These are phyloP conservation scores for Lachnellula subtilissima DNA, from an alignment of 2,329 filamentous ascomycete genomes.

Conservation along the genomic window DNA sequence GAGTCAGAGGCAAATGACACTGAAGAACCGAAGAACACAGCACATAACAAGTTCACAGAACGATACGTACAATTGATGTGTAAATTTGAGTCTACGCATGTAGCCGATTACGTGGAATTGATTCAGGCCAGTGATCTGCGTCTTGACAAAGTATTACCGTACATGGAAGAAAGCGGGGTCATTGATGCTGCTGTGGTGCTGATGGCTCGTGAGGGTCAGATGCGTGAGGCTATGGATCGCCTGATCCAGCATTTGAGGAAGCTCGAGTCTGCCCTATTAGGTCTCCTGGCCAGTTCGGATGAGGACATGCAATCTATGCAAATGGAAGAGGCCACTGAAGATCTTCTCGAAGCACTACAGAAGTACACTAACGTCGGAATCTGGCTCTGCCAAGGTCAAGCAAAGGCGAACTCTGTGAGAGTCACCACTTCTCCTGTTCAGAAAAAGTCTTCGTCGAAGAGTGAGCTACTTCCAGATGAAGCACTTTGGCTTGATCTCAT, in stretches of 20 bases:
- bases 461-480: conserved; percentile 50
- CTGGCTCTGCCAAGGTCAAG: conserved; percentile 89
- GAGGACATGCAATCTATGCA: conserved; percentile 52
- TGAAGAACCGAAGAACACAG: conserved; percentile 33
- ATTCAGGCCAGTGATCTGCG: conserved; percentile 74
- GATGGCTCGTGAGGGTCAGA: conserved; percentile 81
- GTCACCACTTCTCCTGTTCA: conserved; percentile 43
- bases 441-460: conserved; percentile 39
- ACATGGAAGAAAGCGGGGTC: conserved; percentile 83
- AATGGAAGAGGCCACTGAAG: conserved; percentile 60
- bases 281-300: conserved; percentile 60
- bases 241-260: conserved; percentile 76
- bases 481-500: conserved; percentile 57
- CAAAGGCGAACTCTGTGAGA: conserved; percentile 46
- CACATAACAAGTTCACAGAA: conserved; percentile 64
- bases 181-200: conserved; percentile 90
- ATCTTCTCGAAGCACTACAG: conserved; percentile 71
- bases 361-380: conserved; percentile 92
- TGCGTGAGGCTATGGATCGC: conserved; percentile 77
- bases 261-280: conserved; percentile 71
- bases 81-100: conserved; percentile 72
- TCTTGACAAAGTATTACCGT: conserved; percentile 75
- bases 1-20: conserved; percentile 49
- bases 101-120: conserved; percentile 76
- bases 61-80: conserved; percentile 90